phyloP scores from a whole-genome alignment of 176 grass and related monocot species.

The Pontederia crassipes region DNA sequence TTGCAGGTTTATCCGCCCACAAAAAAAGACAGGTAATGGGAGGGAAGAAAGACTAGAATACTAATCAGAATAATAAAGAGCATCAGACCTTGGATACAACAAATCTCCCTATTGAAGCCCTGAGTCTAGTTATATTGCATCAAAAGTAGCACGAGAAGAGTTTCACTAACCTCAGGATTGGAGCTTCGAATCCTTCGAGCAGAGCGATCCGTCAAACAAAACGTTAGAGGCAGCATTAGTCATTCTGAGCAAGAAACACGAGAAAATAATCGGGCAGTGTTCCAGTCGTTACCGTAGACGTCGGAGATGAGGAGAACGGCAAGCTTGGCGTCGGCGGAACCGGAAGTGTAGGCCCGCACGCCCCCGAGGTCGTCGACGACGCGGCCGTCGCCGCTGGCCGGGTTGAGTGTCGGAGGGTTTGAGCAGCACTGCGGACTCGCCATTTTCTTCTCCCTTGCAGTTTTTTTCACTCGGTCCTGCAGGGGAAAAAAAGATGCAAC shows the following conservation, averaged over 20 bases:
- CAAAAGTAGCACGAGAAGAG: no score
- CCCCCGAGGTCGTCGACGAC: constrained; percentile 66
- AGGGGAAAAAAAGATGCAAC: no score
- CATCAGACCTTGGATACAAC: no score
- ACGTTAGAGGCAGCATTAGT: neutral
- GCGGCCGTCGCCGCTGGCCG: constrained; percentile 38
- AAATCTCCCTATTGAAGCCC: no score
- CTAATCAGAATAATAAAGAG: no score
- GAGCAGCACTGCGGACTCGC: constrained; percentile 64
- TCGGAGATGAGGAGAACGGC: constrained; percentile 68
- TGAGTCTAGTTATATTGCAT: no score
- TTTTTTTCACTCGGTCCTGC: no score
- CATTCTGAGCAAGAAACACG: neutral
- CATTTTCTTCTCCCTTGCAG: constrained; percentile 17
- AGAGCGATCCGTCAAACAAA: neutral
- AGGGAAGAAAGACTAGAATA: no score
- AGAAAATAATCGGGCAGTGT: neutral
- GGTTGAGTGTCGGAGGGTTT: constrained; percentile 38
- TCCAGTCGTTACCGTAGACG: constrained; percentile 27
- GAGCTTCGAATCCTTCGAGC: constrained; percentile 39
- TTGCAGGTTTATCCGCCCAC: no score
- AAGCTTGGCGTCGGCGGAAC: constrained; percentile 27
- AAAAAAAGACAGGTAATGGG: no score
- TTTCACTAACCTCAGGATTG: constrained; percentile 37
- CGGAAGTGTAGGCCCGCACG: constrained; percentile 49